Conservation (phyloP, 1,284 basidiomycete species). For the Pseudozyma tsukubaensis region DNA sequence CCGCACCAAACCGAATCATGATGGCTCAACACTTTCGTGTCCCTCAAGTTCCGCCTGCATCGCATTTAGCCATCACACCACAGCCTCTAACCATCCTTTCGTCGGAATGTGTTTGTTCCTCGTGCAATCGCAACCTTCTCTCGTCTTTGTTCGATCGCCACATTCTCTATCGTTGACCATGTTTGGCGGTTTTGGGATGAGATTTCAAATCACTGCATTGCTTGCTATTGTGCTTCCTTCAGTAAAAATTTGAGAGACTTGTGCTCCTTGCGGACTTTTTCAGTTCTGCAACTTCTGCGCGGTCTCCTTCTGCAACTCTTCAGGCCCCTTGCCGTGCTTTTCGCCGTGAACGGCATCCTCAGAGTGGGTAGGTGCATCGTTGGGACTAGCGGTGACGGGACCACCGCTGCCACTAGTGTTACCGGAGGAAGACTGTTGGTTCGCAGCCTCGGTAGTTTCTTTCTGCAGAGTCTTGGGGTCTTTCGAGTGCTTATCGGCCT, state of each 20-base stretch:
- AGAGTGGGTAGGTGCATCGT: constrained; percentile 36
- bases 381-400: constrained; percentile 8
- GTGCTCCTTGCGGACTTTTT: background rate
- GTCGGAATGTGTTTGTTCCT: background rate
- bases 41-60: no score
- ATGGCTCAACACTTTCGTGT: background rate
- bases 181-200: background rate
- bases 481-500: constrained; percentile 51
- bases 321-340: constrained; percentile 43
- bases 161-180: background rate
- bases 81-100: background rate
- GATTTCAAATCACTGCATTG: no score
- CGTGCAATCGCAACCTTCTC: background rate
- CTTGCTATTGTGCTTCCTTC: background rate
- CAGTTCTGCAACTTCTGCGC: constrained; percentile 26
- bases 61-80: no score
- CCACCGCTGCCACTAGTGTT: background rate
- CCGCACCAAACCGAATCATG: constrained; percentile 2
- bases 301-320: constrained; percentile 55
- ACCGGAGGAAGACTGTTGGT: constrained; percentile 3
- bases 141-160: no score
- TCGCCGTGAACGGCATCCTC: constrained; percentile 56
- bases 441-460: constrained; percentile 30
- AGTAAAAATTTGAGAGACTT: background rate
- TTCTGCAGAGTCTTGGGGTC: constrained; percentile 49